Conservation (phyloP, 2,329 filamentous ascomycete genomes). For the Bipolaris oryzae region DNA sequence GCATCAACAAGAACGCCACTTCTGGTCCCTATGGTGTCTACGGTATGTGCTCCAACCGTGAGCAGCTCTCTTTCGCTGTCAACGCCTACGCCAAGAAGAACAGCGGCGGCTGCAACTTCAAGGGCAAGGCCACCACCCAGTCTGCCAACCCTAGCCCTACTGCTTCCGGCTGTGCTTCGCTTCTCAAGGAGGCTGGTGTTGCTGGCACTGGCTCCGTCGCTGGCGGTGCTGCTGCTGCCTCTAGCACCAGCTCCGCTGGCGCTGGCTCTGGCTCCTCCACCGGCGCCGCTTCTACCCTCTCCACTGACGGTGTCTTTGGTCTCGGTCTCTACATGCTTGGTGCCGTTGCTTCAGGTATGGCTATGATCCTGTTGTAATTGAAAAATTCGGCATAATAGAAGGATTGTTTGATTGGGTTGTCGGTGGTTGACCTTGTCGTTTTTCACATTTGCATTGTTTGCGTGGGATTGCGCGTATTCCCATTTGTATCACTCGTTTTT, state of each 20-base stretch:
- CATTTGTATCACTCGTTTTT: constrained; percentile 10
- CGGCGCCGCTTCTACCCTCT: constrained; percentile 51
- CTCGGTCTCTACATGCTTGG: constrained; percentile 58
- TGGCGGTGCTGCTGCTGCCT: constrained; percentile 28
- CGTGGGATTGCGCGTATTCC: constrained; percentile 18
- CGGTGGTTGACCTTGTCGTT: constrained; percentile 2
- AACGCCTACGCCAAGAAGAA: constrained; percentile 66
- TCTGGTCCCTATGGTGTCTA: constrained; percentile 76
- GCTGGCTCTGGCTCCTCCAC: constrained; percentile 25
- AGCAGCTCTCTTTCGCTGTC: constrained; percentile 76
- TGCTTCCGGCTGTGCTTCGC: constrained; percentile 60
- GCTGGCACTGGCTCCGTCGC: constrained; percentile 64
- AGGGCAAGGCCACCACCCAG: constrained; percentile 67
- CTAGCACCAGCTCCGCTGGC: constrained; percentile 6
- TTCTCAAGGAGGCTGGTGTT: constrained; percentile 68
- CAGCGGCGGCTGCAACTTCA: constrained; percentile 71
- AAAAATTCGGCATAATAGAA: neutral
- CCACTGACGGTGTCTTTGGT: constrained; percentile 55
- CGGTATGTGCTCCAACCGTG: constrained; percentile 73
- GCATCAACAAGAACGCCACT: constrained; percentile 70
- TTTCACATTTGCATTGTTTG: constrained; percentile 15
- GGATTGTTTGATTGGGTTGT: neutral
- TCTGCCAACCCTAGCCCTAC: constrained; percentile 55
- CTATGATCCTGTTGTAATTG: constrained; percentile 61
- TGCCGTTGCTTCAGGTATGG: constrained; percentile 59